Percentiles rank a stretch among this genome's conserved stretches.
phyloP scores from a whole-genome alignment of 2,329 filamentous ascomycete genomes.

The Neonectria sp. region DNA sequence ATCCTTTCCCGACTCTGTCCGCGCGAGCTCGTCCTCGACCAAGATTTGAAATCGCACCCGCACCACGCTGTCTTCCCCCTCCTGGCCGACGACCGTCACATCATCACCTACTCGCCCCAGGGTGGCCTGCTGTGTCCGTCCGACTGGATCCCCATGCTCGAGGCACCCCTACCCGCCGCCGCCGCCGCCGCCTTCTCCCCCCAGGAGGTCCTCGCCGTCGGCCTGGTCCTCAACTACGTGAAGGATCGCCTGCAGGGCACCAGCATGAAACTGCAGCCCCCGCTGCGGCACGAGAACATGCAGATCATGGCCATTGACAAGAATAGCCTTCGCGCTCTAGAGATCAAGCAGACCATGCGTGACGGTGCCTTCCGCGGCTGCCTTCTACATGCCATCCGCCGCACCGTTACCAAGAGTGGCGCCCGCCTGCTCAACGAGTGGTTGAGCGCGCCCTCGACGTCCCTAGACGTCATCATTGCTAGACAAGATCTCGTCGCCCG shows the following conservation, averaged over 20 bases:
- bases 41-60: conserved; percentile 70
- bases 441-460: conserved; percentile 94
- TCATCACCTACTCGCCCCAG: conserved; percentile 79
- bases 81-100: conserved; percentile 81
- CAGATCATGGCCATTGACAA: conserved; percentile 93
- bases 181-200: conserved; percentile 71
- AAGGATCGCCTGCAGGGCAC: conserved; percentile 82
- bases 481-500: conserved; percentile 86
- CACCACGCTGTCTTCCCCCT: conserved; percentile 75
- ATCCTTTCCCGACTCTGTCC: conserved; percentile 87
- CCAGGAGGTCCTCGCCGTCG: conserved; percentile 83
- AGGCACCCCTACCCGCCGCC: conserved; percentile 74
- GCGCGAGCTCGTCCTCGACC: conserved; percentile 86
- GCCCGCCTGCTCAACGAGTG: conserved; percentile 87
- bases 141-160: conserved; percentile 84
- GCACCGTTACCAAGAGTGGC: conserved; percentile 93
- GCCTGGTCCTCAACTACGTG: conserved; percentile 88
- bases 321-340: conserved; percentile 89
- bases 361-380: conserved; percentile 87
- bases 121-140: conserved; percentile 64
- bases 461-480: conserved; percentile 80
- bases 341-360: conserved; percentile 88
- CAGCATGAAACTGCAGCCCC: conserved; percentile 87
- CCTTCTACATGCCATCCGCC: conserved; percentile 88
- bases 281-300: conserved; percentile 79